phyloP scores from a whole-genome alignment of 352 stramenopile species.

The Phytophthora melonis region DNA sequence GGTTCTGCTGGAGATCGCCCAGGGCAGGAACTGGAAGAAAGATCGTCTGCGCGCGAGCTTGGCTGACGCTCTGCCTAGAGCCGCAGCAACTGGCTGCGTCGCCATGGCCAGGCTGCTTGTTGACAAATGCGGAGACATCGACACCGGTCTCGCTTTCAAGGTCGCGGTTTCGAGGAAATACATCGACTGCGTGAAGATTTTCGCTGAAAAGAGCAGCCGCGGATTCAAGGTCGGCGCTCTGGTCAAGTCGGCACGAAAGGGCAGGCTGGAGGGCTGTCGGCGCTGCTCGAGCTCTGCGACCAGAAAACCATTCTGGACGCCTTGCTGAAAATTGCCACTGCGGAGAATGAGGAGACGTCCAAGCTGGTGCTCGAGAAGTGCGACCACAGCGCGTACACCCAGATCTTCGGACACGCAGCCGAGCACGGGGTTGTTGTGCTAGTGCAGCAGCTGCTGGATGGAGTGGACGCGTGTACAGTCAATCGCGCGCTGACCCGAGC shows the following conservation, averaged over 20 bases:
- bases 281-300: neutral
- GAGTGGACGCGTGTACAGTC: neutral
- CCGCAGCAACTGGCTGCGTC: neutral
- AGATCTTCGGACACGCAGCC: neutral
- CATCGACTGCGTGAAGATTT: neutral
- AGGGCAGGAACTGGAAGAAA: neutral
- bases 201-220: neutral
- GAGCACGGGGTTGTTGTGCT: neutral
- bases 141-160: neutral
- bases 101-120: neutral
- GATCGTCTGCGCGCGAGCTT: neutral
- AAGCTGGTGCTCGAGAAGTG: slow-evolving; percentile 3
- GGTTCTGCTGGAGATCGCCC: neutral
- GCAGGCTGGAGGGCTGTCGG: neutral
- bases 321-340: neutral
- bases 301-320: neutral
- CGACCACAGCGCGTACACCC: neutral
- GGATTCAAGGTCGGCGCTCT: neutral
- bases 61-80: neutral
- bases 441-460: neutral
- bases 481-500: neutral
- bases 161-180: neutral
- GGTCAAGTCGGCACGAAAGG: neutral
- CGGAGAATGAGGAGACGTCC: neutral
- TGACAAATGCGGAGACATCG: neutral